Evolutionary conservation across 805 yeast species (phyloP).

Genomic region (Spathaspora hagerdaliae): DNA sequence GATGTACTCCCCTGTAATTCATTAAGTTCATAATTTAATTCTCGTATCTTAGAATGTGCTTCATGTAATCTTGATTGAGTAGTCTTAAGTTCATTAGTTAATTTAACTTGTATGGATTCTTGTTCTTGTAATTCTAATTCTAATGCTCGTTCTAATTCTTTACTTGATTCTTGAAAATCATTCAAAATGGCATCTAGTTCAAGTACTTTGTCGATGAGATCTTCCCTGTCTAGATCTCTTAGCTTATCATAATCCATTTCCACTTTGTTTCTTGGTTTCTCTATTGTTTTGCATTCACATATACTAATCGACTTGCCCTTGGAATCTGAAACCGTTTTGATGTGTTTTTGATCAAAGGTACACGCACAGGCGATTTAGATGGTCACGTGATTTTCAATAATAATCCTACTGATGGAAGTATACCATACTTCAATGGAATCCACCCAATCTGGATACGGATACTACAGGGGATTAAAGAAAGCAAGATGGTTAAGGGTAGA

Average conservation of each 20-base stretch:
- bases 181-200: conserved; percentile 34
- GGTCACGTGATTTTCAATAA: too few relatives aligned
- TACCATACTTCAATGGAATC: too few relatives aligned
- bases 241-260: conserved; percentile 2
- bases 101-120: conserved; percentile 15
- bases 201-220: conserved; percentile 13
- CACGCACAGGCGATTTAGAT: too few relatives aligned
- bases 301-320: too few relatives aligned
- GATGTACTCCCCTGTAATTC: conserved; percentile 10
- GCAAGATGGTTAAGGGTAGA: too few relatives aligned
- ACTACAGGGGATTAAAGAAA: too few relatives aligned
- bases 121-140: conserved; percentile 38
- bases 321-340: too few relatives aligned
- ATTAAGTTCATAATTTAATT: conserved; percentile 15
- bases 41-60: background rate
- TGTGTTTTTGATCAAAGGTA: too few relatives aligned
- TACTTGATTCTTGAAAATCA: conserved; percentile 42
- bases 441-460: too few relatives aligned
- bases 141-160: conserved; percentile 41
- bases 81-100: background rate
- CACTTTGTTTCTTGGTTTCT: too few relatives aligned
- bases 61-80: background rate
- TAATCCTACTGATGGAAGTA: too few relatives aligned
- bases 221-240: conserved; percentile 2
- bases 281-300: too few relatives aligned